Evolutionary conservation across 2,329 filamentous ascomycete species (phyloP), one percentile per base, ranked within the genome.

Genomic region (Diplodia intermedia): DNA sequence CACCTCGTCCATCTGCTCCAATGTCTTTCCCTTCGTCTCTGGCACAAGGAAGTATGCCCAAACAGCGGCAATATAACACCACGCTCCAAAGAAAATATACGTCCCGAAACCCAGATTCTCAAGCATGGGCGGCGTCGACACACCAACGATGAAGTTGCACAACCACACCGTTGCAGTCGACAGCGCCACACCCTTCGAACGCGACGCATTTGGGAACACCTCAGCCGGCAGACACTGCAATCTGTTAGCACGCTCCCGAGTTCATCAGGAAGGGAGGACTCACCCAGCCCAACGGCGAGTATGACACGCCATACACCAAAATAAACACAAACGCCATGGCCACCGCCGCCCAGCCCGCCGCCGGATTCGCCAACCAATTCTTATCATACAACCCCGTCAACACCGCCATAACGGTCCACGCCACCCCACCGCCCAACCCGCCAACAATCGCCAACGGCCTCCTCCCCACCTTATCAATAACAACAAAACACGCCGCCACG

Each of bases 41-140:
- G 78, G 77, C 1, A 79, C 69, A 12, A 70, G 71, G 69, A 79
- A 78, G 63, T 71, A 78, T 0, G 76, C 76, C 68, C 78, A 79
- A 3, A 76, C 66, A 26, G 77, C 76, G 1, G 74, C 74, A n/a
- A 78, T 68, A 0, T 73, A 69, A 68, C 75, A 78, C 65, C 78
- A 78, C 14, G 76, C 74, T 1, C 75, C 77, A 70, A 79, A 79
- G 66, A 79, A 79, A 1, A 73, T 72, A 49, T 78, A 79, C 0
- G 76, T 76, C 3, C 83, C 83, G 70, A 79, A 84, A 0, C 81
- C 82, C 0, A 81, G 88, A 65, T 86, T 84, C 68, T 86, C 79
- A 26, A 91, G 84, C 47, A 91, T 83, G 0, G 88, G 83, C 0
- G 89, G 89, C 0, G 88, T 90, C 33, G 90, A 84, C 72, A 91